Conservation (phyloP, 2,329 filamentous ascomycete genomes). For the Huntiella omanensis region DNA sequence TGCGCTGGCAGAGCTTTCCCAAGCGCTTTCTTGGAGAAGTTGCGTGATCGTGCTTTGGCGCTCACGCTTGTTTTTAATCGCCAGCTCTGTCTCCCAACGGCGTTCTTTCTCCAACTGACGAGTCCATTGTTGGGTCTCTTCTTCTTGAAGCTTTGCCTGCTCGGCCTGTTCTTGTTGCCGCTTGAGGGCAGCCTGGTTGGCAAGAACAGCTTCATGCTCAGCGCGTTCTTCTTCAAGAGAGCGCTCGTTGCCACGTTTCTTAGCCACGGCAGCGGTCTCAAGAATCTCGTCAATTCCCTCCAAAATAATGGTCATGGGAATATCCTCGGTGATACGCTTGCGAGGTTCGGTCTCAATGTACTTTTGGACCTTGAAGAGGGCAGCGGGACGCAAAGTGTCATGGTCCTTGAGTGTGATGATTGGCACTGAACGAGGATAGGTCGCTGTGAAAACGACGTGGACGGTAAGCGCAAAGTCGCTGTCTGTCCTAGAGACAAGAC, state of each 20-base stretch:
- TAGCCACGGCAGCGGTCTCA: conserved; percentile 67
- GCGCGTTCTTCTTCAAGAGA: conserved; percentile 81
- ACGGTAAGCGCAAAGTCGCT: conserved; percentile 52
- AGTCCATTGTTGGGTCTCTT: conserved; percentile 52
- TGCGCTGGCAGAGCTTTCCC: too few species aligned
- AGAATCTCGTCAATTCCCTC: conserved; percentile 55
- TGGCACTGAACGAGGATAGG: conserved; percentile 73
- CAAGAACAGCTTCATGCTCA: conserved; percentile 56
- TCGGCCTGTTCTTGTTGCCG: conserved; percentile 33
- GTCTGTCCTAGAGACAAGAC: conserved; percentile 54
- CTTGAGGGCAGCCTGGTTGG: conserved; percentile 38
- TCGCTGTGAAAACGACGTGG: conserved; percentile 67
- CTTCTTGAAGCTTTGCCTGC: conserved; percentile 36
- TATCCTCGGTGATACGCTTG: conserved; percentile 31
- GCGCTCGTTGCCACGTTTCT: conserved; percentile 54
- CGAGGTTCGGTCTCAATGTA: conserved; percentile 40
- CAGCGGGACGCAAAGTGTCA: conserved; percentile 47
- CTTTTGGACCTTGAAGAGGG: conserved; percentile 49
- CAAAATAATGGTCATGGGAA: conserved; percentile 47
- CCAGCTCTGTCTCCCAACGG: conserved; percentile 44
- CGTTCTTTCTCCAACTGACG: conserved; percentile 57
- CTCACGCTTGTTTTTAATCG: conserved; percentile 29
- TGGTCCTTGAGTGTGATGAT: conserved; percentile 49
- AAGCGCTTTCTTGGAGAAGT: too few species aligned
- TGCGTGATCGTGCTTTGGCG: conserved; percentile 20